These are phyloP conservation scores for Calocera viscosa DNA, from an alignment of 768 basidiomycete species.

Conservation along the genomic window DNA sequence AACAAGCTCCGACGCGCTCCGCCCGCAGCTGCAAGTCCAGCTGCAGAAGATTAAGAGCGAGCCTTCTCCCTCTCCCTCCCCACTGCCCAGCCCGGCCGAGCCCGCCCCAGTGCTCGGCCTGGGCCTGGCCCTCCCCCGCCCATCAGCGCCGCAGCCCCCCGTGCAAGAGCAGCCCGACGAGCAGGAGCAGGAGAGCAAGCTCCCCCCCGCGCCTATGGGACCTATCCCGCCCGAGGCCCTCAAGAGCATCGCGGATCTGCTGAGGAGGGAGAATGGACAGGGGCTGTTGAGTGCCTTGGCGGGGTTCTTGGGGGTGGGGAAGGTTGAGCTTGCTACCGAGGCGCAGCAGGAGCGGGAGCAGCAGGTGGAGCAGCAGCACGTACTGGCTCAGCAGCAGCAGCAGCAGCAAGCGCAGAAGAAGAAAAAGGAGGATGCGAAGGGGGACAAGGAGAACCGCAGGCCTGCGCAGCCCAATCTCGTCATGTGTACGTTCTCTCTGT, in stretches of 20 bases:
- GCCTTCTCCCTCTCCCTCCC: neutral
- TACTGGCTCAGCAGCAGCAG: neutral
- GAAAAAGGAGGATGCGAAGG: neutral
- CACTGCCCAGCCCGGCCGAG: neutral
- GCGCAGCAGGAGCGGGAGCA: neutral
- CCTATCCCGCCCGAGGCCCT: constrained; percentile 1
- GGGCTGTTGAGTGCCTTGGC: neutral
- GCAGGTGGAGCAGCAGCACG: neutral
- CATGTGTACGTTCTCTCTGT: neutral
- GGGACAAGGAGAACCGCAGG: neutral
- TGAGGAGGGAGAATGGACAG: neutral
- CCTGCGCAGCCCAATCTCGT: neutral
- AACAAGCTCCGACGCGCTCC: neutral
- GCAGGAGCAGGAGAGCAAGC: neutral
- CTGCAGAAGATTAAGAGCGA: neutral
- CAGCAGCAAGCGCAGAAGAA: neutral
- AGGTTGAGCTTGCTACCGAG: neutral
- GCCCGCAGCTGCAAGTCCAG: neutral
- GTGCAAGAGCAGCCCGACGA: neutral
- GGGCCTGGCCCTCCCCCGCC: neutral
- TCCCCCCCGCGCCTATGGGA: neutral
- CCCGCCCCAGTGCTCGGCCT: neutral
- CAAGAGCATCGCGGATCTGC: neutral
- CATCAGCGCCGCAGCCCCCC: neutral
- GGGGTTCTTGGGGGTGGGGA: neutral